Base-by-base conservation (phyloP, 2,329 filamentous ascomycete genomes). In the Cytospora chrysosperma region DNA sequence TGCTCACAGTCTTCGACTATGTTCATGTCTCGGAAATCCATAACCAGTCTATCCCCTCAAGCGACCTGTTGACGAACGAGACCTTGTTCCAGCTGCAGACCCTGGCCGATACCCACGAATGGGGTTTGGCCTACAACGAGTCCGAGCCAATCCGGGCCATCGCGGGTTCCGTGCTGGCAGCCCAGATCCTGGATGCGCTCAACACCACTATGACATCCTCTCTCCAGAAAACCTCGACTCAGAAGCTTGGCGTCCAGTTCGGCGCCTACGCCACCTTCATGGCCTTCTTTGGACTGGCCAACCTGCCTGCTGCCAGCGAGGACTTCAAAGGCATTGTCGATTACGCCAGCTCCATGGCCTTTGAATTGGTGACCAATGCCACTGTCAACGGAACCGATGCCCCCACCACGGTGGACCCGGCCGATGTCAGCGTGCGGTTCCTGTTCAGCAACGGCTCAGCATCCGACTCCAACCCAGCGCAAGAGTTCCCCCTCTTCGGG, bases 81-180 rank as follows among this genome's bases (percentile, higher is more conserved):
- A 82, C 83, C 28, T 79, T 92, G 61, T 73, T 78, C 69, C 85
- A 90, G 72, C 84, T 95, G 62, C 82, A 84, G 69, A 83, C 84
- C n/a, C 85, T 95, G 34, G 93, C 93, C 69, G 87, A 93, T 73
- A 78, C 80, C 64, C 91, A 95, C 75, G 90, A 97, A 75, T 96
- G 85, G 81, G 89, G 88, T 71, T 86, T 95, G 17, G 91, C 91
- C 59, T 96, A 89, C 84, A 94, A 96, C 78, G 76, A 79, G 67
- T 89, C 87, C 76, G 91, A 93, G 70, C 78, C 83, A 52, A 79
- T 83, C 68, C 83, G 85, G 59, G 82, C 85, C 69, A 81, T 88
- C 67, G 79, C 82, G 3, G 86, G 85, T 66, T 76, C 81, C 62
- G 83, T 85, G 27, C 78, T 88, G 3, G 85, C 83, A 2, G 83